Percentiles rank a stretch among this genome's conserved stretches.
Conservation (phyloP, 257 asterid species). For the Solanum chmielewskii region DNA sequence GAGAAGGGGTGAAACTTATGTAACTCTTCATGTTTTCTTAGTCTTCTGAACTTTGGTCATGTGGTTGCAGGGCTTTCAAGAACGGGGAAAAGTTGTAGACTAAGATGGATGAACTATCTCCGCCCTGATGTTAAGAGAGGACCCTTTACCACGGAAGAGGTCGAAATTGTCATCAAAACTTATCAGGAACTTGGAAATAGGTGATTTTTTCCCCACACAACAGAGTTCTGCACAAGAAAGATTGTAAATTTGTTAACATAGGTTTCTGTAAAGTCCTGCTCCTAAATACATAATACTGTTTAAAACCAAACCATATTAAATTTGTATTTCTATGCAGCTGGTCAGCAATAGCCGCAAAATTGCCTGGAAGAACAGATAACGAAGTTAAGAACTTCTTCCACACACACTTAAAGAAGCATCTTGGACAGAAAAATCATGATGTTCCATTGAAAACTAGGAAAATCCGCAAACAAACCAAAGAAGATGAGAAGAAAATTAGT, state of each 20-base stretch:
- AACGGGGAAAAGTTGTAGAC: constrained; percentile 7
- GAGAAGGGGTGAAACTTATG: not conserved
- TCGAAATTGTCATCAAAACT: not conserved
- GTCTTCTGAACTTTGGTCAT: not conserved
- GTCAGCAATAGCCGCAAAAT: not conserved
- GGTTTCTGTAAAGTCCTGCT: not conserved
- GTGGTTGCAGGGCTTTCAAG: constrained; percentile 3
- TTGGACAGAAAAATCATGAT: not conserved
- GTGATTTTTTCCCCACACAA: not conserved
- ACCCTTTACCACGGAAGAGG: not conserved
- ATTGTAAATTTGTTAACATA: not conserved
- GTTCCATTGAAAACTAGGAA: not conserved
- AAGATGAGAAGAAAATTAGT: not conserved
- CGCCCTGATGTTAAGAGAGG: not conserved
- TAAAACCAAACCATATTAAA: not conserved
- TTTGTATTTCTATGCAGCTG: not conserved
- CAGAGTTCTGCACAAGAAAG: not conserved
- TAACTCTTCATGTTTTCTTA: not conserved
- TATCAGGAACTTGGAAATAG: constrained; percentile 1
- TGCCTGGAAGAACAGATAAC: constrained; percentile 8
- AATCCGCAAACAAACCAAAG: not conserved
- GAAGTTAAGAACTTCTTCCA: constrained; percentile 4
- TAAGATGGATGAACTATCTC: constrained; percentile 5
- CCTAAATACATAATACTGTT: not conserved
- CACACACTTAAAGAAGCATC: not conserved